These are phyloP conservation scores for Moricandia arvensis DNA, from an alignment of 345 rosid genomes.

Conservation along the genomic window DNA sequence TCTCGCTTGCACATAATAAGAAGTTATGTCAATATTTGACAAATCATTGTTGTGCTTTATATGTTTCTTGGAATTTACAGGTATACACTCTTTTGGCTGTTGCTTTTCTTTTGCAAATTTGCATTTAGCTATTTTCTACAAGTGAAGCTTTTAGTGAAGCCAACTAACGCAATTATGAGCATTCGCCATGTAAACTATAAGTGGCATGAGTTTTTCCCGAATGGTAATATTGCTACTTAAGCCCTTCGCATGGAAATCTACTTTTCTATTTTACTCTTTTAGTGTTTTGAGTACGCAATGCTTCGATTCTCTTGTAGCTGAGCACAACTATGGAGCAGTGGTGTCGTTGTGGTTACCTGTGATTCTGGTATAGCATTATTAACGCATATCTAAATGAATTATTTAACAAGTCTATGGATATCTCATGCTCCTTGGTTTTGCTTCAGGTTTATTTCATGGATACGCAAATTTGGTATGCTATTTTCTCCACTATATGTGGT, in stretches of 20 bases:
- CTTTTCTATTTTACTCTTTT: not conserved
- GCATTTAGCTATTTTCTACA: constrained; percentile 77
- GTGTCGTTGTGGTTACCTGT: constrained; percentile 58
- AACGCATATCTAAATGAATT: too few species aligned
- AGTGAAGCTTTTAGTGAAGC: constrained; percentile 85
- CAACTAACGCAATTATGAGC: constrained; percentile 80
- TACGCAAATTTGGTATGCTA: too few species aligned
- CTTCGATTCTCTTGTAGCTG: constrained; percentile 48
- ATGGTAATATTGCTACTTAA: constrained; percentile 44
- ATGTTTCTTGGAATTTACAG: constrained; percentile 43
- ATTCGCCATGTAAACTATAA: constrained; percentile 58
- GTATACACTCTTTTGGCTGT: constrained; percentile 85
- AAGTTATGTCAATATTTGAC: constrained; percentile 6
- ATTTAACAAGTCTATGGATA: too few species aligned
- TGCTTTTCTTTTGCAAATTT: constrained; percentile 68
- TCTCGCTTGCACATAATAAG: not conserved
- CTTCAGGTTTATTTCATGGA: too few species aligned
- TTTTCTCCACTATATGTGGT: too few species aligned
- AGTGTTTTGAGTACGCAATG: constrained; percentile 8
- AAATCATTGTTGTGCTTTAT: not conserved
- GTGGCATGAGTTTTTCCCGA: constrained; percentile 92
- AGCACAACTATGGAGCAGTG: constrained; percentile 70
- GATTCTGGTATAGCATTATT: too few species aligned
- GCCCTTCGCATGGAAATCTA: not conserved
- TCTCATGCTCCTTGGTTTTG: too few species aligned